Percentiles rank a stretch among this genome's conserved stretches.
Conservation (phyloP, 2,329 filamentous ascomycete genomes). For the Epichloe sibirici region DNA sequence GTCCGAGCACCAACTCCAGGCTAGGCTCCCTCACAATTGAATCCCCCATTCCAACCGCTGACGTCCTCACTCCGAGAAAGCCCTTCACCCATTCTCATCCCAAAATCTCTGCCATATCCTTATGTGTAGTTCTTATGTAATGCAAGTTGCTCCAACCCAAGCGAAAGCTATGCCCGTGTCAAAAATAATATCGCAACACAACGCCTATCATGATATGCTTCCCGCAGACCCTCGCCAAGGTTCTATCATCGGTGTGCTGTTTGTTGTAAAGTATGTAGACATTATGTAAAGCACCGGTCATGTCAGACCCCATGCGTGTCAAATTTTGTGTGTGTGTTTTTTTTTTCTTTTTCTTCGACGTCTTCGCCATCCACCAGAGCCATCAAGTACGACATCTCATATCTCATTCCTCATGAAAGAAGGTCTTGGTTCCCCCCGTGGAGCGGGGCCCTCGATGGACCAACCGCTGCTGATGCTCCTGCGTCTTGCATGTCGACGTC, state of each 20-base stretch:
- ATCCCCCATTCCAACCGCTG: background rate
- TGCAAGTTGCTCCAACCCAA: constrained; percentile 13
- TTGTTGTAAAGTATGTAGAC: constrained; percentile 4
- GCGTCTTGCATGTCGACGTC: constrained; percentile 47
- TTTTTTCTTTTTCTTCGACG: background rate
- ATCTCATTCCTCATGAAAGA: constrained; percentile 36
- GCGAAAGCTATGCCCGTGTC: constrained; percentile 4
- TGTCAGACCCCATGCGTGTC: background rate
- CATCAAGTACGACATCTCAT: background rate
- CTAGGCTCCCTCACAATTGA: background rate
- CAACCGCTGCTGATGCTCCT: constrained; percentile 42
- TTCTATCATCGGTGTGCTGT: constrained; percentile 16
- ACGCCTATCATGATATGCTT: constrained; percentile 24
- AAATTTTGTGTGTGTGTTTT: background rate
- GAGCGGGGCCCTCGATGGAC: constrained; percentile 24
- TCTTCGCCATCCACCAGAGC: background rate
- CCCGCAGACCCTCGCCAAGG: constrained; percentile 15
- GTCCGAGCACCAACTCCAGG: constrained; percentile 8
- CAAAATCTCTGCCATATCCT: constrained; percentile 1
- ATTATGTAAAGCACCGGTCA: background rate
- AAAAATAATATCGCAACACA: constrained; percentile 23
- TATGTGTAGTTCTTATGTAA: constrained; percentile 13
- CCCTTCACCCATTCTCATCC: background rate
- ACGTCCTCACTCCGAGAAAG: background rate
- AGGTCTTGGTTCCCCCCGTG: constrained; percentile 32